These are phyloP conservation scores for Boletus huronensis DNA, from an alignment of 768 basidiomycete species.

Conservation along the genomic window DNA sequence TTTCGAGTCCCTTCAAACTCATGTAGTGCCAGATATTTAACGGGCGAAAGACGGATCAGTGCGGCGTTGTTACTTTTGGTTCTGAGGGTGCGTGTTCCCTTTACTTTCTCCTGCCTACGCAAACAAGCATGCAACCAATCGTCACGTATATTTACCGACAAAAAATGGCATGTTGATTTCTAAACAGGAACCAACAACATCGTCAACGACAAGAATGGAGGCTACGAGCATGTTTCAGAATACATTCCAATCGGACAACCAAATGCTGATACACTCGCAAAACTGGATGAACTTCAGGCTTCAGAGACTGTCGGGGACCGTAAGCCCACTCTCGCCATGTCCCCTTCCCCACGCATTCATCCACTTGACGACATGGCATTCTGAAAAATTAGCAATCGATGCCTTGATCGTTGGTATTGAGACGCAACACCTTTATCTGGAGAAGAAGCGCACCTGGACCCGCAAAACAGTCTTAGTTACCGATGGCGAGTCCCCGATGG, in stretches of 20 bases:
- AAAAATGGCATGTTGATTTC: neutral
- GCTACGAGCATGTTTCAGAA: constrained; percentile 72
- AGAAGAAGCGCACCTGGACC: constrained; percentile 77
- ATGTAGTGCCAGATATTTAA: constrained; percentile 66
- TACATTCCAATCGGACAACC: constrained; percentile 68
- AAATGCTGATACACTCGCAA: constrained; percentile 60
- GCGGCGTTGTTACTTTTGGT: constrained; percentile 88
- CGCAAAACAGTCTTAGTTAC: constrained; percentile 82
- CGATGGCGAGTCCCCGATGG: constrained; percentile 75
- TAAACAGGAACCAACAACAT: constrained; percentile 61
- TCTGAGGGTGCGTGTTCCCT: constrained; percentile 51
- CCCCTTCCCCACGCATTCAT: neutral
- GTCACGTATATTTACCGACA: neutral
- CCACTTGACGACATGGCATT: neutral
- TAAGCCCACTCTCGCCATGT: constrained; percentile 33
- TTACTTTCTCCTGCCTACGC: neutral
- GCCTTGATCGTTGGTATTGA: constrained; percentile 85
- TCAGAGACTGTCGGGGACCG: constrained; percentile 62
- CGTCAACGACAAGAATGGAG: constrained; percentile 56
- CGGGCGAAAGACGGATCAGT: constrained; percentile 90
- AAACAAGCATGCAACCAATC: neutral
- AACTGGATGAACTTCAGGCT: constrained; percentile 56
- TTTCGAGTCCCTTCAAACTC: neutral
- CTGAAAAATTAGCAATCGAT: constrained; percentile 60
- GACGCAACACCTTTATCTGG: constrained; percentile 66